phyloP scores from a whole-genome alignment of 495 filamentous ascomycete species.

The Trichoderma asperelloides region DNA sequence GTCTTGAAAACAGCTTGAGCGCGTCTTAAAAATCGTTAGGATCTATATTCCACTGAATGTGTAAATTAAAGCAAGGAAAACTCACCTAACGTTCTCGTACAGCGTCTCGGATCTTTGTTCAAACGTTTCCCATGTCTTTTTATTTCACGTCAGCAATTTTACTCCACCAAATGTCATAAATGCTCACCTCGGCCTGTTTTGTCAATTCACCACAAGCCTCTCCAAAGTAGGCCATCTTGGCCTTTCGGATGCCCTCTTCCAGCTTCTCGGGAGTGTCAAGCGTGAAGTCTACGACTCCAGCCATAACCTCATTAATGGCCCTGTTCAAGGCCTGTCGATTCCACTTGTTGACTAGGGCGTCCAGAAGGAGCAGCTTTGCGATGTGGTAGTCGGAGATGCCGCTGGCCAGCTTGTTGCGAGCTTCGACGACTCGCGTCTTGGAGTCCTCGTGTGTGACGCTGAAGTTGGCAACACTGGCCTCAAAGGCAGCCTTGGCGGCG shows the following conservation, averaged over 20 bases:
- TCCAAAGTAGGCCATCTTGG: background rate
- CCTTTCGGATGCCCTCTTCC: background rate
- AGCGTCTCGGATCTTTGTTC: background rate
- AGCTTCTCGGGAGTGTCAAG: background rate
- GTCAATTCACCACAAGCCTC: background rate
- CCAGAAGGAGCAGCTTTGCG: conserved; percentile 1
- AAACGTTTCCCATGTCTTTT: background rate
- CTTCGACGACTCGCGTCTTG: background rate
- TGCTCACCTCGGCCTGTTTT: background rate
- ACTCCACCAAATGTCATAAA: background rate
- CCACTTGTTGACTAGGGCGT: conserved; percentile 2
- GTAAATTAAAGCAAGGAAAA: background rate
- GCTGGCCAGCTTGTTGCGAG: background rate
- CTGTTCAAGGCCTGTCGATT: background rate
- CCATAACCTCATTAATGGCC: background rate
- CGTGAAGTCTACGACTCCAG: background rate
- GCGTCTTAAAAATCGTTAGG: background rate
- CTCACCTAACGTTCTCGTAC: conserved; percentile 3
- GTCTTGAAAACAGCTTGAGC: conserved; percentile 1
- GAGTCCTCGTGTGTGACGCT: background rate
- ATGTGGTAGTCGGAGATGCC: conserved; percentile 3
- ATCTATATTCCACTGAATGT: background rate
- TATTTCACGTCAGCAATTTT: background rate
- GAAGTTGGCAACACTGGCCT: background rate
- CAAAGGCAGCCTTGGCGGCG: background rate